Evolutionary conservation across 2,329 filamentous ascomycete species (phyloP), one percentile per base, ranked within the genome.

Genomic region (Phymatotrichopsis omnivora): DNA sequence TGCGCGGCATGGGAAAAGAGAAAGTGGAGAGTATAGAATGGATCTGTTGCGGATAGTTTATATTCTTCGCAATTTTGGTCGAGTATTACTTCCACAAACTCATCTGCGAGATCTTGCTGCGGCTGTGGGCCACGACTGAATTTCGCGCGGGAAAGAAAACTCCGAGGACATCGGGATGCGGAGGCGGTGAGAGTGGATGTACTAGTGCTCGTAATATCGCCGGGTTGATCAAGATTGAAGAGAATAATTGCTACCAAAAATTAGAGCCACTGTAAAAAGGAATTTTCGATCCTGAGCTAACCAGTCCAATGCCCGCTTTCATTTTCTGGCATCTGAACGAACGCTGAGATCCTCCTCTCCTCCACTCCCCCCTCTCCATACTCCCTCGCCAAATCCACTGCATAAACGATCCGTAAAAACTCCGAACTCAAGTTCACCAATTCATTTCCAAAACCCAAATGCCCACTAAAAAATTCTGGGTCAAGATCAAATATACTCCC

Each of bases 401-500:
- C 5, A 31, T 22, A 40, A 30, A 39, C n/a, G 19, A 41, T 41
- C 17, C 17, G 27, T 10, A 22, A 20, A 14, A 32, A 31, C 20
- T 31, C 37, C 16, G 27, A 41, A 7, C 3, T 19, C 17, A 41
- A 16, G 17, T 41, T 20, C 16, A 14, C 10, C 22, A 20, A 19
- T 23, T 41, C 27, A 31, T 12, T 31, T 31, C 10, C 16, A n/a
- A 41, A 41, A 22, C 17, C 37, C 30, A 31, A 22, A 14, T 31
- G 16, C 25, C 27, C 27, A 20, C 32, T 27, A n/a, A 31, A 31
- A 19, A 31, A 23, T 4, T 22, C 8, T 8, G 37, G 37, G 17
- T 41, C 37, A 31, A 41, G 37, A 23, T 41, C 27, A 20, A 41
- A 41, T 3, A 22, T 19, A 22, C 27, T 31, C 27, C 25, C 37